Conservation (phyloP, 2,329 filamentous ascomycete genomes). For the Epichloe sibirici region DNA sequence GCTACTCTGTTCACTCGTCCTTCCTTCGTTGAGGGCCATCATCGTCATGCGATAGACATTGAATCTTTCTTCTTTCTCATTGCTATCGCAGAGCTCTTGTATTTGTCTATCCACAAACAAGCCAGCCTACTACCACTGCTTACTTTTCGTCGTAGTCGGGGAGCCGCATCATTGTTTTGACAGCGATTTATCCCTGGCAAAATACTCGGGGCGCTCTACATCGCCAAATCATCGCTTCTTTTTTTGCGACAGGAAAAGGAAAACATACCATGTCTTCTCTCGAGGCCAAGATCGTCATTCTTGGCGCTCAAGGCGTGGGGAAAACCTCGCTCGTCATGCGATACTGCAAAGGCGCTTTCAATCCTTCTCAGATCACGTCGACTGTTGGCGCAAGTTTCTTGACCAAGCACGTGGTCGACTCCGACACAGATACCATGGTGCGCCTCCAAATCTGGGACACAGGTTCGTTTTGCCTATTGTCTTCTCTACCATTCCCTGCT, state of each 20-base stretch:
- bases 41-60: constrained; percentile 4
- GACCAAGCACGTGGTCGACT: constrained; percentile 69
- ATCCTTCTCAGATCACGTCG: constrained; percentile 49
- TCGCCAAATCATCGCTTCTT: not conserved
- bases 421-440: constrained; percentile 73
- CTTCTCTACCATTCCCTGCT: not conserved
- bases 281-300: constrained; percentile 71
- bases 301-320: constrained; percentile 67
- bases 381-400: constrained; percentile 75
- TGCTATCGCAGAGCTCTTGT: not conserved
- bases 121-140: not conserved
- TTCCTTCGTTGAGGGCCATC: constrained; percentile 3
- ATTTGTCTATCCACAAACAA: not conserved
- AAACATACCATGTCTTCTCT: constrained; percentile 40
- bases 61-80: not conserved
- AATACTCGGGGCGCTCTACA: too few species aligned
- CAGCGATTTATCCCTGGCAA: too few species aligned
- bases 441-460: constrained; percentile 97
- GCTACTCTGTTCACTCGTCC: constrained; percentile 1
- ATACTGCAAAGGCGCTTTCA: constrained; percentile 61
- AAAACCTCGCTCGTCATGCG: constrained; percentile 70
- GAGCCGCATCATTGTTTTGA: not conserved
- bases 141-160: not conserved
- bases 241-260: not conserved
- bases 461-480: constrained; percentile 28